Evolutionary conservation across 495 filamentous ascomycete species (phyloP).

Genomic region (Aspergillus incahuasiensis): DNA sequence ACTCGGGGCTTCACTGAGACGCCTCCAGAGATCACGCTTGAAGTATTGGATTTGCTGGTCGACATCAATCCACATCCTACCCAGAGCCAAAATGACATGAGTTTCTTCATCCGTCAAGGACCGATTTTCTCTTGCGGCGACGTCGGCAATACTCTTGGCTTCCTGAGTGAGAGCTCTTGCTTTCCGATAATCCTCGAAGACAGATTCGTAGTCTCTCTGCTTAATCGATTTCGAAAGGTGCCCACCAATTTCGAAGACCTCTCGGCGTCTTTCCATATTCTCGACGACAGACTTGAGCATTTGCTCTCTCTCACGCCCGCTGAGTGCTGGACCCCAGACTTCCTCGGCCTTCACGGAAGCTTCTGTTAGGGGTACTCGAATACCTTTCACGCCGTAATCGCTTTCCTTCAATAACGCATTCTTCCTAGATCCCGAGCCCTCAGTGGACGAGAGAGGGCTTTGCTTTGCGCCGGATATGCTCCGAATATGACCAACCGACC

Average conservation of each 20-base stretch:
- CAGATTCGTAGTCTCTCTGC: constrained; percentile 76
- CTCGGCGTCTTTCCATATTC: constrained; percentile 71
- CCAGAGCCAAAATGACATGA: constrained; percentile 79
- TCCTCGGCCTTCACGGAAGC: constrained; percentile 92
- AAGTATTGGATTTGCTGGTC: constrained; percentile 76
- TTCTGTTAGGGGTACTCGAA: constrained; percentile 80
- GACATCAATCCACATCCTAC: constrained; percentile 92
- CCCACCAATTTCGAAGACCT: constrained; percentile 72
- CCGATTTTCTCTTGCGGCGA: constrained; percentile 41
- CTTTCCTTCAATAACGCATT: constrained; percentile 89
- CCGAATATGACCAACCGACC: constrained; percentile 59
- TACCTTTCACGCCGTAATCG: constrained; percentile 89
- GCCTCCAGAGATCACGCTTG: constrained; percentile 83
- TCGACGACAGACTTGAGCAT: constrained; percentile 68
- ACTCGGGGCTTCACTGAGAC: constrained; percentile 57
- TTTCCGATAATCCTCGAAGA: constrained; percentile 80
- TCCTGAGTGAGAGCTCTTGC: constrained; percentile 73
- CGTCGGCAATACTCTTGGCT: constrained; percentile 56
- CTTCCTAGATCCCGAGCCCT: constrained; percentile 52
- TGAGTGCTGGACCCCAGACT: constrained; percentile 90
- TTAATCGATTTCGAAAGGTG: constrained; percentile 81
- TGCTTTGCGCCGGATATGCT: constrained; percentile 46
- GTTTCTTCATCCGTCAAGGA: constrained; percentile 67
- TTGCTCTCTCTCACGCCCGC: constrained; percentile 88
- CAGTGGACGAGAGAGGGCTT: constrained; percentile 29